Evolutionary conservation across 192 early-diverging fungal species (phyloP), one percentile per base, ranked within the genome.

Genomic region (Backusella macrospora): DNA sequence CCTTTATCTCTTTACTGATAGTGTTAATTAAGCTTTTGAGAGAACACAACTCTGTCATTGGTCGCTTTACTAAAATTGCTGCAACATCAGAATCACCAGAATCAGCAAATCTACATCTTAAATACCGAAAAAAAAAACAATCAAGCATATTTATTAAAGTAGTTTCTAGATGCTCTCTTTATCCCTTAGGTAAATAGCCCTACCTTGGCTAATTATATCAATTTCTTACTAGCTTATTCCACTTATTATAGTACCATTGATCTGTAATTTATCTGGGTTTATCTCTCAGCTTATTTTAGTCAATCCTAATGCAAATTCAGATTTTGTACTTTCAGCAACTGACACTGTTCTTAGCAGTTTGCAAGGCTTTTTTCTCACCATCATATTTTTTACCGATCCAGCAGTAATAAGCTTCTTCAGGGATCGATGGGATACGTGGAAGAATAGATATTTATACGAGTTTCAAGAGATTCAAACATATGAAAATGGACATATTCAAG

Each of bases 371-470:
- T 68, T 68, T 34, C 23, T 68, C 45, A 45, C 67, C 6, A 26
- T 68, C 21, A 43, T 68, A 6, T 68, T 68, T 43, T 68, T 68
- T 13, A 68, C 43, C 29, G 67, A 68, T 34, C 67, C 67, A 47
- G 67, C 43, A 6, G 13, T 47, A 7, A 8, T 46, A 16, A 14
- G n/a, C 4, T 29, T 68, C 14, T 46, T 47, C 5, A 34, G 9
- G 47, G 42, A n/a, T 5, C 4, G 10, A 6, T 46, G 16, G 18
- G 34, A 47, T 26, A 3, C 23, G 5, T 45, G 42, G 21, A 68
- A 47, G 21, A 26, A 68, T 3, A 46, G 26, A 42, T 68, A 43
- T 9, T 45, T 23, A 29, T 29, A 46, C 15, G 63, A 65, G n/a
- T 65, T 47, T 29, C 43, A 23, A 26, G 42, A 42, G 21, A 29